Evolutionary conservation across 176 grass and related monocot genomes (phyloP).

Genomic region (Dactylis glomerata): DNA sequence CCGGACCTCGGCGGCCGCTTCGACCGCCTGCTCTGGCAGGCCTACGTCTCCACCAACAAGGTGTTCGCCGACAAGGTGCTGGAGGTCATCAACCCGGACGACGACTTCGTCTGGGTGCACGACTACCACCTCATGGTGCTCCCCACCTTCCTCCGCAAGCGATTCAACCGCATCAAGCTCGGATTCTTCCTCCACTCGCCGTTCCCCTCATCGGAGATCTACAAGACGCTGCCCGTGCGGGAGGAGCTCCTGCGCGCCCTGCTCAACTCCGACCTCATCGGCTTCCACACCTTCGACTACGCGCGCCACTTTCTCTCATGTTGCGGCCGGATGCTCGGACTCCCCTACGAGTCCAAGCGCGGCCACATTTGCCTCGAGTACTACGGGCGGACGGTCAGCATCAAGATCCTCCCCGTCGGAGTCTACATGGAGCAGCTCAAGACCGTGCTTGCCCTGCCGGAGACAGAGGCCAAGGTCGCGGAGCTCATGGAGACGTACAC

Average conservation of each 20-base stretch:
- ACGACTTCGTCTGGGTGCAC: slow-evolving; percentile 97
- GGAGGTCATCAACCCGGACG: slow-evolving; percentile 94
- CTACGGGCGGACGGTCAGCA: slow-evolving; percentile 89
- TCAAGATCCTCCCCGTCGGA: slow-evolving; percentile 87
- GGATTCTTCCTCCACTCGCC: slow-evolving; percentile 93
- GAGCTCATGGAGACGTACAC: slow-evolving; percentile 63
- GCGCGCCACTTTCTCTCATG: slow-evolving; percentile 95
- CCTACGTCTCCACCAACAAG: slow-evolving; percentile 94
- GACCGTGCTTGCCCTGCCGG: slow-evolving; percentile 43
- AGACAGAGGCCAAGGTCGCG: slow-evolving; percentile 66
- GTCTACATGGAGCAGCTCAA: slow-evolving; percentile 78
- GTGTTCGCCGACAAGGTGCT: slow-evolving; percentile 92
- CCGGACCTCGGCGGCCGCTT: slow-evolving; percentile 88
- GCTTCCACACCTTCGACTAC: slow-evolving; percentile 97
- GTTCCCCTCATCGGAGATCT: slow-evolving; percentile 91
- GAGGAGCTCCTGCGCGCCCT: slow-evolving; percentile 83
- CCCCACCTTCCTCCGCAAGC: slow-evolving; percentile 85
- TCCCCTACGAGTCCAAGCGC: slow-evolving; percentile 81
- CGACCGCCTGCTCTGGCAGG: slow-evolving; percentile 83
- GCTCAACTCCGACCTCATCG: slow-evolving; percentile 92
- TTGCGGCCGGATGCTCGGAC: slow-evolving; percentile 79
- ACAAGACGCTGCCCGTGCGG: slow-evolving; percentile 83
- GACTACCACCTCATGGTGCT: slow-evolving; percentile 99
- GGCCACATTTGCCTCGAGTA: slow-evolving; percentile 89
- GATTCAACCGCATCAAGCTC: slow-evolving; percentile 88